Percentiles rank a stretch among this genome's conserved stretches.
phyloP scores from a whole-genome alignment of 139 green algal species.

The Auxenochlorella protothecoides region DNA sequence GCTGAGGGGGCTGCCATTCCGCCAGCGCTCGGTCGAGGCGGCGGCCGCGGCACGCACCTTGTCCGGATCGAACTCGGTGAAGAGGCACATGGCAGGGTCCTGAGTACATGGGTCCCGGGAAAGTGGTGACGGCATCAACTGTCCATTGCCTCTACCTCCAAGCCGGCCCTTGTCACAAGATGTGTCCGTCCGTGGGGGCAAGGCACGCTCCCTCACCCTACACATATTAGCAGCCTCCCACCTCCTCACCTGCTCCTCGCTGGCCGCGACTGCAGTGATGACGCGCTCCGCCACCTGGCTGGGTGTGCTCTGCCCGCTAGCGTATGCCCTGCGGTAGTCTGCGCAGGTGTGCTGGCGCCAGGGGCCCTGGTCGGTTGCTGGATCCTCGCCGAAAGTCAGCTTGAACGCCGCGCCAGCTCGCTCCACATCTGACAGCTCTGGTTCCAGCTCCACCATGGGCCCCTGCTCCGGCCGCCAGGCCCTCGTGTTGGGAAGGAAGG shows the following conservation, averaged over 20 bases:
- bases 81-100: slow-evolving; percentile 19
- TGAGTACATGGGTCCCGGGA: background rate
- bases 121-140: no score
- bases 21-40: slow-evolving; percentile 18
- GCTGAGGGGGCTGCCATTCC: slow-evolving; percentile 28
- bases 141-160: no score
- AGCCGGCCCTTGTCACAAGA: no score
- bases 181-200: background rate
- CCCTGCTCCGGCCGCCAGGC: background rate
- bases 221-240: background rate
- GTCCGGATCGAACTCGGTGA: slow-evolving; percentile 11
- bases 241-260: slow-evolving; percentile 6
- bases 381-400: background rate
- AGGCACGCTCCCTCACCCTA: background rate
- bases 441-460: background rate
- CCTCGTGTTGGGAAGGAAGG: slow-evolving; percentile 7
- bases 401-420: no score
- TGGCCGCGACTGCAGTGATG: slow-evolving; percentile 16
- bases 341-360: background rate
- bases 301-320: slow-evolving; percentile 20
- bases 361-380: background rate
- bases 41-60: slow-evolving; percentile 14
- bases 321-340: slow-evolving; percentile 17
- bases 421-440: no score
- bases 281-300: slow-evolving; percentile 36